Evolutionary conservation across 2,329 filamentous ascomycete genomes (phyloP), one percentile per base, ranked within the genome.

Genomic region (Xylaria sp.): DNA sequence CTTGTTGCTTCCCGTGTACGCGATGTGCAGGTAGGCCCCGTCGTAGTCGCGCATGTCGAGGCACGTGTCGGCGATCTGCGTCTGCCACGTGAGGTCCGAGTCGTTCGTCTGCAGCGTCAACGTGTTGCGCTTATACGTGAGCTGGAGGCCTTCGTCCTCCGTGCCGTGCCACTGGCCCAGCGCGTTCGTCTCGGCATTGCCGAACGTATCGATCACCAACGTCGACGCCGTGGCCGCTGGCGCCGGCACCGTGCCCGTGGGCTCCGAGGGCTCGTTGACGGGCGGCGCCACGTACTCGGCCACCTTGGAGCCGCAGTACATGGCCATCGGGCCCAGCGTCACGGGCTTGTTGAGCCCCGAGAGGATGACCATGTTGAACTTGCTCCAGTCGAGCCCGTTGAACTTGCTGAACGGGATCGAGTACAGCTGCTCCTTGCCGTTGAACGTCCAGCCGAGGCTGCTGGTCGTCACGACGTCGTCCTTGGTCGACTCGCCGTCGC

Each of bases 131-230:
- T 82, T 81, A 72, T 86, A 86, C 12, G 83, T 84, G 27, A 87
- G 77, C 4, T 79, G 81, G 74, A 90, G 11, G 1, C 64, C 84
- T 17, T 84, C 83, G 67, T 91, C 89, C 55, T 89, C 88, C n/a
- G 82, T 82, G 9, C 90, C 90, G 76, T 92, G 89, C 85, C 88
- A 92, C 77, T 87, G 85, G 2, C 85, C 86, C 2, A 92, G 82
- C 19, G 86, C 84, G 74, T 92, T 92, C 30, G 79, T 82, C 68
- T 83, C 79, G 2, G 78, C 65, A 71, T 82, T 83, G 42, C 79
- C 79, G 71, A 92, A 92, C 3, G 83, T 84, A 78, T 92, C 90
- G 65, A 92, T 86, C 0, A 91, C 81, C 34, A 88, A 81, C 12
- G 80, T 78, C 17, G 83, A 81, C 30, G 83, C 83, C 21, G 83